These are phyloP conservation scores for Myriangium duriaei DNA, from an alignment of 2,329 filamentous ascomycete species.

Conservation along the genomic window DNA sequence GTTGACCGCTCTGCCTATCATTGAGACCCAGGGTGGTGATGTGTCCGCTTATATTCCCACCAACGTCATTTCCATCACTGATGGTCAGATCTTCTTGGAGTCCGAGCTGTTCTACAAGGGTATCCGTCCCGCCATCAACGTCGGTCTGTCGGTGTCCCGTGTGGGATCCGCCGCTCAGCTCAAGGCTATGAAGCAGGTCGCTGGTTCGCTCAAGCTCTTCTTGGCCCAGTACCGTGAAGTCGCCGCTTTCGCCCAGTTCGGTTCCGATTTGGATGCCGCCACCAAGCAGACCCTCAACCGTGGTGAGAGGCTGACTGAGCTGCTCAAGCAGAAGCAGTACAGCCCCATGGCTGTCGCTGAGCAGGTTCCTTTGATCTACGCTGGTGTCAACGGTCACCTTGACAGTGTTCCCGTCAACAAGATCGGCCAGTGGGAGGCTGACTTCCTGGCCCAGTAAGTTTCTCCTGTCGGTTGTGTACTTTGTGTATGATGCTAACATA, in stretches of 20 bases:
- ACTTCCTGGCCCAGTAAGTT: conserved; percentile 66
- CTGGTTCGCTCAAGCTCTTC: conserved; percentile 99
- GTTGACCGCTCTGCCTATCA: conserved; percentile 91
- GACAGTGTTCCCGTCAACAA: conserved; percentile 80
- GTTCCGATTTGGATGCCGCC: conserved; percentile 96
- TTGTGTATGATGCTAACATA: not conserved
- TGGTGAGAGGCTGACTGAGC: conserved; percentile 98
- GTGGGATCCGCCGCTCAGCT: conserved; percentile 98
- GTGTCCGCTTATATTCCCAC: conserved; percentile 99
- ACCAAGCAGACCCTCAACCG: conserved; percentile 97
- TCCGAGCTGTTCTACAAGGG: conserved; percentile 99
- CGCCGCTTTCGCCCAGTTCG: conserved; percentile 98
- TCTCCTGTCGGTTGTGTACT: not conserved
- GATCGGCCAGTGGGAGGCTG: conserved; percentile 86
- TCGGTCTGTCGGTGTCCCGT: conserved; percentile 99
- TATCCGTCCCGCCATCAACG: conserved; percentile 99
- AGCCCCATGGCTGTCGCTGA: conserved; percentile 96
- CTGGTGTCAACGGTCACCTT: conserved; percentile 95
- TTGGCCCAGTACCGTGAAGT: conserved; percentile 99
- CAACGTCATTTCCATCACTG: conserved; percentile 99
- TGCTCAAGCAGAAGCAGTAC: conserved; percentile 99
- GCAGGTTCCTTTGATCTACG: conserved; percentile 99
- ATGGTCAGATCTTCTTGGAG: conserved; percentile 99
- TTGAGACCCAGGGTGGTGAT: conserved; percentile 99
- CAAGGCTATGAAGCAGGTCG: conserved; percentile 99